Base-by-base conservation (phyloP, 129 eudicot species). In the Oenanthe sinensis region DNA sequence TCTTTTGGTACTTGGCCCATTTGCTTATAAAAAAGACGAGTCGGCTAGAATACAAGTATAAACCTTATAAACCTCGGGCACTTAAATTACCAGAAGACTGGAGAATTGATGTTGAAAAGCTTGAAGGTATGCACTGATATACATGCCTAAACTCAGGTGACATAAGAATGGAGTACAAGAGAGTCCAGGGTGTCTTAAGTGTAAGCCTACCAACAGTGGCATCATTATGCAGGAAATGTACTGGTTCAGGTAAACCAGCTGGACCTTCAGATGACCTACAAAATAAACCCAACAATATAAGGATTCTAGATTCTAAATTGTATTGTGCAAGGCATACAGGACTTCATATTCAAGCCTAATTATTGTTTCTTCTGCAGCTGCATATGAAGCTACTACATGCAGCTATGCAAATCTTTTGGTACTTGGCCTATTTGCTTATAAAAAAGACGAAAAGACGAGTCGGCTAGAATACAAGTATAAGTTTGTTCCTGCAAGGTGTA, bases 291-390 rank as follows among this genome's bases (percentile, higher is more conserved):
- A 55, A 55, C 13, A 55, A 22, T 20, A 55, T 55, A 55, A 55
- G 65, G 28, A 15, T 28, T 54, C 26, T 55, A 3, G 17, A 73
- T 15, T 46, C 58, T 85, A 76, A 85, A 85, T 77, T 82, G 96
- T 81, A 71, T 84, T 1, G 87, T 84, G 1, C 83, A 85, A 67
- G 89, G 88, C 71, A 74, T 87, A 72, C 69, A 83, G 74, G 89
- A 85, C 83, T 79, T 65, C 58, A 85, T 87, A 17, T 20, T 71
- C 93, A 65, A 88, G 91, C 85, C 77, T 88, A 79, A 77, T 89
- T 8, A 47, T 87, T 24, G 87, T 87, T 3, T 85, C 89, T 24
- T 87, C 91, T 78, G 93, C 91, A 24, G 86, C 88, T 50, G 96
- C 90, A 83, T 81, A 85, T 45, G 86, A 77, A 78, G 88, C 87